These are phyloP conservation scores for Penicillium longicatenatum DNA, from an alignment of 495 filamentous ascomycete species.

Conservation along the genomic window DNA sequence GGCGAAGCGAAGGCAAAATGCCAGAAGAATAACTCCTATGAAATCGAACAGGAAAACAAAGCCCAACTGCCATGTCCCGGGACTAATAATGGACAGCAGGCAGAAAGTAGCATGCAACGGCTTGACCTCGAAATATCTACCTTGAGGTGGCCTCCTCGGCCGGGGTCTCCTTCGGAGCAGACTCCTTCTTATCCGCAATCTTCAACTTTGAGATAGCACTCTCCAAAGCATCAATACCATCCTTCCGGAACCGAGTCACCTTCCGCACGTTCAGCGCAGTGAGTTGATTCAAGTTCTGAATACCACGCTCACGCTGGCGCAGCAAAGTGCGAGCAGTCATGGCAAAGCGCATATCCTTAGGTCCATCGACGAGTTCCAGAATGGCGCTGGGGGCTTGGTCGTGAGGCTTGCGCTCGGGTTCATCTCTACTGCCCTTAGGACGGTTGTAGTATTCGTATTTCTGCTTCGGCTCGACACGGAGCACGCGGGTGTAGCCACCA, in stretches of 20 bases:
- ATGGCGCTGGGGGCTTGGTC: conserved; percentile 89
- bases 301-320: conserved; percentile 52
- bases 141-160: conserved; percentile 2
- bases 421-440: conserved; percentile 20
- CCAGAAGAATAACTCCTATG: conserved; percentile 30
- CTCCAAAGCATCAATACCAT: conserved; percentile 69
- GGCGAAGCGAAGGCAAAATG: conserved; percentile 25
- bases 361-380: conserved; percentile 95
- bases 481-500: conserved; percentile 92
- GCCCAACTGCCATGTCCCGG: background rate
- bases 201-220: conserved; percentile 66
- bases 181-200: conserved; percentile 13
- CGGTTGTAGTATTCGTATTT: conserved; percentile 31
- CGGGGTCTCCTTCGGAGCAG: conserved; percentile 10
- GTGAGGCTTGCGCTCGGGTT: conserved; percentile 33
- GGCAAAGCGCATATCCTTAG: conserved; percentile 91
- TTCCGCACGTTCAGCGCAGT: conserved; percentile 80
- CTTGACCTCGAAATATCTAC: conserved; percentile 1
- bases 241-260: conserved; percentile 74
- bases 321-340: conserved; percentile 83
- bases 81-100: background rate
- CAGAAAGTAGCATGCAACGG: background rate
- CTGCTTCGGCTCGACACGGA: conserved; percentile 75
- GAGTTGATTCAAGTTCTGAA: conserved; percentile 61
- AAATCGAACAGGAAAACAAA: conserved; percentile 20